Evolutionary conservation across 176 grass and related monocot genomes (phyloP), one percentile per base, ranked within the genome.

Genomic region (Secale cereale): DNA sequence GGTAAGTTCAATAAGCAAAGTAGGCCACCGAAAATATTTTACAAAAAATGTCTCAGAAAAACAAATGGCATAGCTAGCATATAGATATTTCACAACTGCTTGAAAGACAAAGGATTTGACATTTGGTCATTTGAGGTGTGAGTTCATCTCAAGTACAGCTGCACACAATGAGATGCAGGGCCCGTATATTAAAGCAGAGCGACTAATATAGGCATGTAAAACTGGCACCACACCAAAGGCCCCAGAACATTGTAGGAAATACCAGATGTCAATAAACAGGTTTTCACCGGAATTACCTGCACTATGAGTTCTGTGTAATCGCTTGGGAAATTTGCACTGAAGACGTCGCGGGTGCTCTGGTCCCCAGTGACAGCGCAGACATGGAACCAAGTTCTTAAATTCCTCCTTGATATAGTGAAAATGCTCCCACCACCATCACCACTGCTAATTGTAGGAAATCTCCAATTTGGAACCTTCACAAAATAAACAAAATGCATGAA

Each of bases 221-320:
- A 61, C 28, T 54, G 56, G 40, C n/a, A 77, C 2, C 40, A 23
- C 12, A 31, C 17, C 35, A 67, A 75, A 88, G 40, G 30, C 59
- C 16, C 25, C 10, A 22, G 23, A 28, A 77, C 40, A 46, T 31
- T 28, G 17, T 29, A 69, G 28, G 28, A 83, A 79, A 31, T 77
- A 77, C 10, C 10, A 33, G 62, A 26, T 43, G 60, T 65, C 54
- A 72, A 33, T 68, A 52, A 57, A 64, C 60, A 48, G 71, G 30
- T 65, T 82, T 65, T 64, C 19, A 28, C 59, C 43, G 59, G 15
- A 50, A 46, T 80, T 88, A 97, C 94, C 92, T 97, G 94, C 61
- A 81, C 61, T 31, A 94, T 78, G 60, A 97, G 90, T 82, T 97
- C 78, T 8, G 74, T 85, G 88, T 97, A 97, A 90, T 94, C 77